A percentile compares a stretch with the other conserved stretches of the same genome.
These are phyloP conservation scores for Elongisporangium anandrum DNA, from an alignment of 352 stramenopile species.

Conservation along the genomic window DNA sequence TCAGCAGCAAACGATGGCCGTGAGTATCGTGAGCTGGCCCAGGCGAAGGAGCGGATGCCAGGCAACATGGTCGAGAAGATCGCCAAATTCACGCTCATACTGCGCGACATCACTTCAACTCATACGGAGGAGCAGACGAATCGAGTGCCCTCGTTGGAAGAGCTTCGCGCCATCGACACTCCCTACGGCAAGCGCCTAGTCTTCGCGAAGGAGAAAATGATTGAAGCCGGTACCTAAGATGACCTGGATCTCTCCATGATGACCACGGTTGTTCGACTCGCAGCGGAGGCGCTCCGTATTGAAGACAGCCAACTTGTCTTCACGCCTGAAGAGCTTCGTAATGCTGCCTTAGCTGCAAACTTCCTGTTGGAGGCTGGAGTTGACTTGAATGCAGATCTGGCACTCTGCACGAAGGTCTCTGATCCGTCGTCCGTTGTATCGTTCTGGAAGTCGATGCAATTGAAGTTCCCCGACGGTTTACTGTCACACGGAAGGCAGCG, in stretches of 20 bases:
- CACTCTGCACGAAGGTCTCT: neutral
- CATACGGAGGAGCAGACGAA: too few species aligned
- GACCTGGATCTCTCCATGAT: neutral
- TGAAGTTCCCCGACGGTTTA: neutral
- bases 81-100: too few species aligned
- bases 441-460: neutral
- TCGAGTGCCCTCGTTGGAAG: neutral
- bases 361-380: neutral
- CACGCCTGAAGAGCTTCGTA: neutral
- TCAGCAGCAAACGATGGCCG: neutral
- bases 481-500: neutral
- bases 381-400: neutral
- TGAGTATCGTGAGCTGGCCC: neutral
- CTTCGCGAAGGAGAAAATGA: neutral
- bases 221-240: neutral
- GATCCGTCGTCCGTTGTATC: neutral
- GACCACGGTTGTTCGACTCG: neutral
- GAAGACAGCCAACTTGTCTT: neutral
- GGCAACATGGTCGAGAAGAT: too few species aligned
- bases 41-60: neutral
- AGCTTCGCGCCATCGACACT: neutral
- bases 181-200: neutral
- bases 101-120: too few species aligned
- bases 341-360: neutral
- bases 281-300: neutral